Evolutionary conservation across 345 rosid species (phyloP), one percentile per base, ranked within the genome.

Genomic region (Gossypium rotundifolium): DNA sequence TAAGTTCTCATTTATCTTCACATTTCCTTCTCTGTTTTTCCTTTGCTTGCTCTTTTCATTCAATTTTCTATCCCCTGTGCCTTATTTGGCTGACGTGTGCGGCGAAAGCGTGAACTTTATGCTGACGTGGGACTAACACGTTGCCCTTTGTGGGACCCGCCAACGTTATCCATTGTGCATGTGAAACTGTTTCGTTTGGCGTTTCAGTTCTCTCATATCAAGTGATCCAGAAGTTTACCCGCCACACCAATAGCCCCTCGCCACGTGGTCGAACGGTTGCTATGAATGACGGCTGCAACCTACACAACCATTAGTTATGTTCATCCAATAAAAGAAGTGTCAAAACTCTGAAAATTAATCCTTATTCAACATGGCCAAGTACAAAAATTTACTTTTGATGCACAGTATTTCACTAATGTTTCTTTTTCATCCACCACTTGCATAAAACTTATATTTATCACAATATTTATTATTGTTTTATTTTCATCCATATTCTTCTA

Each of bases 101-200:
- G 70, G 23, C 3, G 1, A 18, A 25, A 45, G 81, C 6, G 77
- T 75, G 78, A 77, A 82, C 85, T 81, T 86, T 84, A 78, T 81
- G 78, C 74, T 74, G 83, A 84, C 84, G 77, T 86, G 85, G 85
- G 59, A 9, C 44, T 70, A 25, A 73, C 72, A 79, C 80, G 83
- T 80, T 18, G 80, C 74, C 42, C 2, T 0, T 7, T 3, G 49
- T 58, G 78, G 86, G 87, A 12, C 86, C 84, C 83, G 48, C 60
- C 70, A 58, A 78, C 79, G 87, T 86, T 85, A 85, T 85, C 89
- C 84, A 38, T 17, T 59, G 75, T 13, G 83, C 87, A 81, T 85
- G 89, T 87, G 91, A 84, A 69, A 61, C 78, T 61, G 72, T 70
- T 82, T 48, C 72, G 71, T 65, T 60, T 45, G 22, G 22, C 49